Conservation (phyloP, 352 stramenopile species). For the Plasmopara viticola region DNA sequence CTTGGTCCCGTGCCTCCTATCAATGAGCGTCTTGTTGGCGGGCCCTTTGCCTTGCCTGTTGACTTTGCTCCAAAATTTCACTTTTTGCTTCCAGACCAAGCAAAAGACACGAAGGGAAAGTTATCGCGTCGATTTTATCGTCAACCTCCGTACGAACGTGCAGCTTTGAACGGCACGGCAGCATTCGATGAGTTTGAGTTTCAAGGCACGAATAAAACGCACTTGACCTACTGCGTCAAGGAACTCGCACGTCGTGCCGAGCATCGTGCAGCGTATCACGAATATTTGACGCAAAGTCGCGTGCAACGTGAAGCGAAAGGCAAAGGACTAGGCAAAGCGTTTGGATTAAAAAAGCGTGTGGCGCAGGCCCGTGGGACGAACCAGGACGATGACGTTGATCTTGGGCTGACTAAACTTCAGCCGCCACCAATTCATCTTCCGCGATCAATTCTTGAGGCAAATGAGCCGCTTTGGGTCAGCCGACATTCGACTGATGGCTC, state of each 20-base stretch:
- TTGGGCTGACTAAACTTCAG: slow-evolving; percentile 51
- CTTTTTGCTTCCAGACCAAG: slow-evolving; percentile 79
- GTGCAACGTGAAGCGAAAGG: slow-evolving; percentile 28
- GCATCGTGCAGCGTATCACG: slow-evolving; percentile 63
- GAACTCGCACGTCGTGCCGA: slow-evolving; percentile 63
- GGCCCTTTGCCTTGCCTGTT: slow-evolving; percentile 54
- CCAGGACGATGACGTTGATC: slow-evolving; percentile 41
- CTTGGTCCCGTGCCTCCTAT: slow-evolving; percentile 34
- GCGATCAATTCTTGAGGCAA: slow-evolving; percentile 18
- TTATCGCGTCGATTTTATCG: slow-evolving; percentile 46
- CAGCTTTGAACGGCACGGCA: slow-evolving; percentile 59
- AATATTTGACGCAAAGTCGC: slow-evolving; percentile 48
- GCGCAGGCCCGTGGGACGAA: slow-evolving; percentile 28
- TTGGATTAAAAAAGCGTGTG: slow-evolving; percentile 46
- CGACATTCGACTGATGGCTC: slow-evolving; percentile 16
- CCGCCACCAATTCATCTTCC: slow-evolving; percentile 43
- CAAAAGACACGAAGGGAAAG: slow-evolving; percentile 49
- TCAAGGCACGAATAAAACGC: slow-evolving; percentile 76
- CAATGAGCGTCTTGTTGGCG: slow-evolving; percentile 37
- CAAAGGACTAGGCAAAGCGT: slow-evolving; percentile 21
- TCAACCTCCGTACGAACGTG: slow-evolving; percentile 54
- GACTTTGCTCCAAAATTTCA: slow-evolving; percentile 89
- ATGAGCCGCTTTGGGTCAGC: slow-evolving; percentile 66
- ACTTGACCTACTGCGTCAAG: slow-evolving; percentile 82
- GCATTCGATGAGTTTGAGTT: slow-evolving; percentile 79